Evolutionary conservation across 768 basidiomycete genomes (phyloP).

Genomic region (Lactarius hengduanensis): DNA sequence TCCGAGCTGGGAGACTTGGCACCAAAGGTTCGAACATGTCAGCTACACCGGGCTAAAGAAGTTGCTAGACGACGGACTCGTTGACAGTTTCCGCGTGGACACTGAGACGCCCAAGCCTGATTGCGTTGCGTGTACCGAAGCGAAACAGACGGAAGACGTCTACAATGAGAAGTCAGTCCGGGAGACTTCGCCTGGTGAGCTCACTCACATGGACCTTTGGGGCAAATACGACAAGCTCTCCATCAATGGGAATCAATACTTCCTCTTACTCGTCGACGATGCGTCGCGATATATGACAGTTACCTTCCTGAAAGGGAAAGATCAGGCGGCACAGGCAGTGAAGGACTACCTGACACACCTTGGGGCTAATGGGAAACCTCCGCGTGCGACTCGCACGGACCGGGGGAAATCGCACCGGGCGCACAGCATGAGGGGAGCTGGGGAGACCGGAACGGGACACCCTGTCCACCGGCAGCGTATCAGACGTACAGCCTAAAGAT

Average conservation of each 20-base stretch:
- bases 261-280: not conserved
- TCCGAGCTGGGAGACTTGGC: not conserved
- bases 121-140: not conserved
- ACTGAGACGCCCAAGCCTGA: not conserved
- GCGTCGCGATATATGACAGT: not conserved
- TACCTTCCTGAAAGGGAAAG: too few relatives aligned
- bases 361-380: too few relatives aligned
- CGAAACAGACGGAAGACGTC: not conserved
- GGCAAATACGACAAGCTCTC: not conserved
- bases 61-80: rapidly evolving
- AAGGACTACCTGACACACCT: too few relatives aligned
- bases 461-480: too few relatives aligned
- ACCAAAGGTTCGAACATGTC: not conserved
- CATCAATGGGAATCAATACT: not conserved
- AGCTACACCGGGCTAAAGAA: not conserved
- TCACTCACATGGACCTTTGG: not conserved
- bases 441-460: too few relatives aligned
- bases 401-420: too few relatives aligned
- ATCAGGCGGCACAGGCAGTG: too few relatives aligned
- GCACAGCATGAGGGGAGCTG: too few relatives aligned
- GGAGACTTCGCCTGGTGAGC: not conserved
- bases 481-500: too few relatives aligned
- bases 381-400: too few relatives aligned
- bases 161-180: not conserved
- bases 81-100: not conserved